Percentiles rank a stretch among this genome's conserved stretches.
Evolutionary conservation across 164 flowering plant genomes (phyloP).

Genomic region (Hamamelis virginiana): DNA sequence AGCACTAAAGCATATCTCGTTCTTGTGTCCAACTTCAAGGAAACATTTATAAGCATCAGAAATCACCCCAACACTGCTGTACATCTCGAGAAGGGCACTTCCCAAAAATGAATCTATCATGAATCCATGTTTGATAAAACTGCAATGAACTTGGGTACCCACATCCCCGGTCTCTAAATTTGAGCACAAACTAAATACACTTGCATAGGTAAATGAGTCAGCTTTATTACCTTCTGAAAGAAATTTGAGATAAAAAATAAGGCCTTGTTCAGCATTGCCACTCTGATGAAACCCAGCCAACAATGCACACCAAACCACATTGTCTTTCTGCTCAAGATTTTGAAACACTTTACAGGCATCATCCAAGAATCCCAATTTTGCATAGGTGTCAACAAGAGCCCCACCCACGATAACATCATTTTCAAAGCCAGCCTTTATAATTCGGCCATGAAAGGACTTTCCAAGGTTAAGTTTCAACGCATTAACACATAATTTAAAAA

Average conservation of each 20-base stretch:
- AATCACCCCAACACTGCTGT: constrained; percentile 2
- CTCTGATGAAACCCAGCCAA: constrained; percentile 15
- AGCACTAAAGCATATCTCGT: constrained; percentile 16
- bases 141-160: constrained; percentile 13
- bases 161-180: neutral
- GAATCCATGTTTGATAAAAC: constrained; percentile 11
- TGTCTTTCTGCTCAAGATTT: constrained; percentile 10
- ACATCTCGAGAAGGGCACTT: constrained; percentile 13
- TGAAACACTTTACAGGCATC: constrained; percentile 11
- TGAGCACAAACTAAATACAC: constrained; percentile 14
- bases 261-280: constrained; percentile 7
- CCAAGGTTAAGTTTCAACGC: neutral
- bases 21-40: constrained; percentile 14
- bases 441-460: constrained; percentile 5
- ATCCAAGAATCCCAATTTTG: constrained; percentile 4
- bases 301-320: constrained; percentile 13
- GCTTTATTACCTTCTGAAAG: constrained; percentile 13
- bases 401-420: constrained; percentile 10
- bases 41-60: constrained; percentile 8
- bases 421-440: constrained; percentile 9
- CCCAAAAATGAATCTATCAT: constrained; percentile 12
- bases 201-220: constrained; percentile 12
- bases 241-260: constrained; percentile 4
- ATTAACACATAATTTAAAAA: constrained; percentile 8
- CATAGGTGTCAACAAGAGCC: constrained; percentile 14